phyloP scores from a whole-genome alignment of 352 stramenopile species.

The Phytophthora agathidicida region DNA sequence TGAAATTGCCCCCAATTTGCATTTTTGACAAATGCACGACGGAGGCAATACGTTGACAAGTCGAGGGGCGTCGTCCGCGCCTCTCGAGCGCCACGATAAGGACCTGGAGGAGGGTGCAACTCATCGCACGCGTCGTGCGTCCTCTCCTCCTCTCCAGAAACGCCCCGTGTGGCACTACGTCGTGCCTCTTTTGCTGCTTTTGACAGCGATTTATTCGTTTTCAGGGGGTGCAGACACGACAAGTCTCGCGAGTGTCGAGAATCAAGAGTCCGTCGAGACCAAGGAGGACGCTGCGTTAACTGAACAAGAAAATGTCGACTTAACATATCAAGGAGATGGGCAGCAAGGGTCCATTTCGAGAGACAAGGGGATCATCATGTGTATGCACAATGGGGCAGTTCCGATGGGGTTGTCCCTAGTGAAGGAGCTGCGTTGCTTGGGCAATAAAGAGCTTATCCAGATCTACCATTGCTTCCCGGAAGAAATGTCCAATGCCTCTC shows the following conservation, averaged over 20 bases:
- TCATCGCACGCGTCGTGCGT: neutral
- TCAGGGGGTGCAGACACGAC: neutral
- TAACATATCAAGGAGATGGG: constrained; percentile 2
- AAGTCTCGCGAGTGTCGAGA: neutral
- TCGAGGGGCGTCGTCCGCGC: constrained; percentile 2
- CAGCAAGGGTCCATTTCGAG: neutral
- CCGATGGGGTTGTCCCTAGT: constrained; percentile 47
- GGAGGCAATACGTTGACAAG: constrained; percentile 24
- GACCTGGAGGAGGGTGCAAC: constrained; percentile 12
- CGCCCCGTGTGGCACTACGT: constrained; percentile 22
- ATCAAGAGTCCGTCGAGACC: constrained; percentile 4
- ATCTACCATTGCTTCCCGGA: constrained; percentile 44
- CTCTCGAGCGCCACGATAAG: neutral
- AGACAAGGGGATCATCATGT: constrained; percentile 48
- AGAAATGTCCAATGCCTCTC: constrained; percentile 36
- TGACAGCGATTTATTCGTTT: constrained; percentile 8
- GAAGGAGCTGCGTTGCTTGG: constrained; percentile 39
- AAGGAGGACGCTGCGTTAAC: neutral
- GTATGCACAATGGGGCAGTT: constrained; percentile 42
- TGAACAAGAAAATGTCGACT: neutral
- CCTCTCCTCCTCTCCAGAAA: neutral
- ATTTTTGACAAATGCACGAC: constrained; percentile 16
- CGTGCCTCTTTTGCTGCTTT: constrained; percentile 13
- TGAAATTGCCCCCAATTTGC: too few species aligned
- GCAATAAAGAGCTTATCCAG: constrained; percentile 46